These are phyloP conservation scores for Ustilago hordei DNA, from an alignment of 1,284 basidiomycete genomes.

Conservation along the genomic window DNA sequence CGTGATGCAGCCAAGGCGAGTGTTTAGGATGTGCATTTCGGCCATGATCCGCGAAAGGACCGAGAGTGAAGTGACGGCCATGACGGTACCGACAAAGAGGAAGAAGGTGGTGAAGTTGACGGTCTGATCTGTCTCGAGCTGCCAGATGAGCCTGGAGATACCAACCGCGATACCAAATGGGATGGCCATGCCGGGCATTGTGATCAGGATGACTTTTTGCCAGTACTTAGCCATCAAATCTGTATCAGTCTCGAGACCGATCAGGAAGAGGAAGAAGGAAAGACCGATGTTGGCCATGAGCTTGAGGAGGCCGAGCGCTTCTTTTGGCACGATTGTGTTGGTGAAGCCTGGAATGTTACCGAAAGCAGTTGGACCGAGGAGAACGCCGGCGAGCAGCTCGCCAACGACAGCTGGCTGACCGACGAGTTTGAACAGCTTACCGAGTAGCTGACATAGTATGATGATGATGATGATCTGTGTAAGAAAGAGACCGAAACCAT, in stretches of 20 bases:
- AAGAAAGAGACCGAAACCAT: conserved; percentile 55
- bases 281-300: conserved; percentile 53
- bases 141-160: conserved; percentile 52
- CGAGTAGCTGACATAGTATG: conserved; percentile 47
- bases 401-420: conserved; percentile 55
- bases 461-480: conserved; percentile 56
- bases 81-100: conserved; percentile 60
- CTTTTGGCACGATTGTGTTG: conserved; percentile 38
- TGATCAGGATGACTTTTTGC: conserved; percentile 54
- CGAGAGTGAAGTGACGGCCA: conserved; percentile 57
- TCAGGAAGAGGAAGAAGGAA: conserved; percentile 54
- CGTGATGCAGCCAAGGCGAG: conserved; percentile 51
- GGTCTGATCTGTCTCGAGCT: conserved; percentile 44
- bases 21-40: conserved; percentile 57
- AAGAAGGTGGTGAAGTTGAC: conserved; percentile 59
- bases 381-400: conserved; percentile 54
- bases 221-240: conserved; percentile 57
- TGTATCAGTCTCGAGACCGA: conserved; percentile 60
- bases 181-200: conserved; percentile 57
- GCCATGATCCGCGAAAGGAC: conserved; percentile 56
- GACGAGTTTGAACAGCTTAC: conserved; percentile 41
- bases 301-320: conserved; percentile 43
- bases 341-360: conserved; percentile 58
- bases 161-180: conserved; percentile 60
- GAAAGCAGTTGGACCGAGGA: conserved; percentile 53